These are phyloP conservation scores for Haematococcus lacustris DNA, from an alignment of 139 green algal species.

Conservation along the genomic window DNA sequence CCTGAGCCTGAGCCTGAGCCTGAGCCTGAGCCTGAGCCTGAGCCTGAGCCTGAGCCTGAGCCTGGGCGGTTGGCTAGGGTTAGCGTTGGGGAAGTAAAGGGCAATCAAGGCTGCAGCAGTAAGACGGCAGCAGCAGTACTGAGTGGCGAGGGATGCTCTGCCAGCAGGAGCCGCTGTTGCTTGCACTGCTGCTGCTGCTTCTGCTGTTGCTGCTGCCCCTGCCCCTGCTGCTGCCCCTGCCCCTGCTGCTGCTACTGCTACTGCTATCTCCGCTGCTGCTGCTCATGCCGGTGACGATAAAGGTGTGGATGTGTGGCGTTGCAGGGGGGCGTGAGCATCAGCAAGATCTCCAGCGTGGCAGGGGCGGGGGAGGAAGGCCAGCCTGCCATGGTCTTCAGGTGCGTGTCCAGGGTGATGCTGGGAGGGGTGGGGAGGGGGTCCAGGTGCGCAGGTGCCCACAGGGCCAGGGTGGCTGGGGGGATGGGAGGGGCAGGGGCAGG, in stretches of 20 bases:
- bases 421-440: no score
- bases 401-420: neutral
- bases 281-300: neutral
- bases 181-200: constrained; percentile 12
- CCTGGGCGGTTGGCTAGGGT: no score
- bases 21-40: no score
- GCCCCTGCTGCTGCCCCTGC: neutral
- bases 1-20: neutral
- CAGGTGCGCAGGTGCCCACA: constrained; percentile 3
- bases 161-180: neutral
- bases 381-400: constrained; percentile 48
- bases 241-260: no score
- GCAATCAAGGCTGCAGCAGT: no score
- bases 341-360: constrained; percentile 22
- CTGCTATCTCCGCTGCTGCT: no score
- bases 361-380: constrained; percentile 55
- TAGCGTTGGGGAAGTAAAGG: no score
- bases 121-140: no score
- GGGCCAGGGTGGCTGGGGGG: neutral
- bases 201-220: constrained; percentile 3
- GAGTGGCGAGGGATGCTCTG: neutral
- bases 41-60: no score
- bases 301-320: neutral
- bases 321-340: constrained; percentile 67
- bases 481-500: no score